Conservation (phyloP, 2,329 filamentous ascomycete genomes). For the Mycocentrospora acerina region DNA sequence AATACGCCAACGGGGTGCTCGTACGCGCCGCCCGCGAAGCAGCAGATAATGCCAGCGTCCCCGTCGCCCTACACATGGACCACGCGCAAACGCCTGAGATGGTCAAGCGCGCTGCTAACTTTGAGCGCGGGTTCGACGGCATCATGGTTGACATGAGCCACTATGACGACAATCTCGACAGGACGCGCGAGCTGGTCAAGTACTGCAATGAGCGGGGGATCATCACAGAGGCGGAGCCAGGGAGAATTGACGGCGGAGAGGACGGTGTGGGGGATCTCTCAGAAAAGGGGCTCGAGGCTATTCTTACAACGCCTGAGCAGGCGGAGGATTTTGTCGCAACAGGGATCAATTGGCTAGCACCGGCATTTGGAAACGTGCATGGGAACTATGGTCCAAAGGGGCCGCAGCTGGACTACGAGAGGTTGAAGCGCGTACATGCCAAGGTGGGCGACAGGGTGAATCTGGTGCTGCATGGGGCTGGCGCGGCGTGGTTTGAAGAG, state of each 20-base stretch:
- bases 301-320: constrained; percentile 69
- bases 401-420: constrained; percentile 46
- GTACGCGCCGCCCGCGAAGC: constrained; percentile 50
- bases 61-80: constrained; percentile 65
- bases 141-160: constrained; percentile 70
- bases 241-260: constrained; percentile 71
- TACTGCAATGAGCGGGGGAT: constrained; percentile 68
- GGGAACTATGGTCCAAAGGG: constrained; percentile 70
- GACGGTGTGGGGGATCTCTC: constrained; percentile 71
- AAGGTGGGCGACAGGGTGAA: constrained; percentile 52
- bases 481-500: constrained; percentile 53
- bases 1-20: constrained; percentile 59
- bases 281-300: constrained; percentile 56
- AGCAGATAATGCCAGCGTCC: constrained; percentile 49
- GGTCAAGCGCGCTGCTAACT: constrained; percentile 60
- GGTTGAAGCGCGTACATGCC: constrained; percentile 48
- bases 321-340: constrained; percentile 69
- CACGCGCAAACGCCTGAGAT: constrained; percentile 66
- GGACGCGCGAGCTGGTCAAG: constrained; percentile 62
- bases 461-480: constrained; percentile 61
- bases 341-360: constrained; percentile 73
- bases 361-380: constrained; percentile 76
- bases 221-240: constrained; percentile 70
- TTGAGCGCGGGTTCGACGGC: constrained; percentile 33
- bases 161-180: constrained; percentile 67